phyloP scores from a whole-genome alignment of 345 rosid genomes.

The Linum lewisii region DNA sequence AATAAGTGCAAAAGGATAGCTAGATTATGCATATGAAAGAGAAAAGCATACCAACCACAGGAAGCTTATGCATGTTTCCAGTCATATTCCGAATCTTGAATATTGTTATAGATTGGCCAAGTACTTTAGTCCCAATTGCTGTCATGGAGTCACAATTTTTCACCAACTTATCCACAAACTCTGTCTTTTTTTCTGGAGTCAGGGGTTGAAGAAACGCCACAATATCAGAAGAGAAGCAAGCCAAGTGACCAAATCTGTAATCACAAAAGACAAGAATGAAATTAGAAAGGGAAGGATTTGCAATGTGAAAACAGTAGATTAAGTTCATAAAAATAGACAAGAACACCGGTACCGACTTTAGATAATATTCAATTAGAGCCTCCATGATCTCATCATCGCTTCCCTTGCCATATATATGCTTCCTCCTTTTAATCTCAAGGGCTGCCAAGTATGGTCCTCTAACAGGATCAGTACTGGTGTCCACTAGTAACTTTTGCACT shows the following conservation, averaged over 20 bases:
- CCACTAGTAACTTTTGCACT: constrained; percentile 53
- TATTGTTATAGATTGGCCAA: constrained; percentile 64
- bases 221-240: constrained; percentile 75
- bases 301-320: background rate
- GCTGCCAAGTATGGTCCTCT: constrained; percentile 69
- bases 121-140: constrained; percentile 40
- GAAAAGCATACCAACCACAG: constrained; percentile 46
- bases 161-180: constrained; percentile 46
- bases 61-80: constrained; percentile 38
- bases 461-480: constrained; percentile 33
- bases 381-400: constrained; percentile 45
- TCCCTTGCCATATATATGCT: constrained; percentile 56
- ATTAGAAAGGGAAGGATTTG: background rate
- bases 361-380: constrained; percentile 54
- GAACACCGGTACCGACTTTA: constrained; percentile 34
- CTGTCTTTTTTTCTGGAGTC: constrained; percentile 43
- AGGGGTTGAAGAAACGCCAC: constrained; percentile 64
- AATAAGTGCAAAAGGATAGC: background rate
- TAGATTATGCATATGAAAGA: constrained; percentile 7
- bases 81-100: constrained; percentile 61
- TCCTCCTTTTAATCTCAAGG: constrained; percentile 84
- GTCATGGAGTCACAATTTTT: constrained; percentile 29
- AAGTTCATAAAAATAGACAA: background rate
- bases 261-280: constrained; percentile 13
- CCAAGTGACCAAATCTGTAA: constrained; percentile 89